These are phyloP conservation scores for Podaxis pistillaris DNA, from an alignment of 768 basidiomycete genomes.

Conservation along the genomic window DNA sequence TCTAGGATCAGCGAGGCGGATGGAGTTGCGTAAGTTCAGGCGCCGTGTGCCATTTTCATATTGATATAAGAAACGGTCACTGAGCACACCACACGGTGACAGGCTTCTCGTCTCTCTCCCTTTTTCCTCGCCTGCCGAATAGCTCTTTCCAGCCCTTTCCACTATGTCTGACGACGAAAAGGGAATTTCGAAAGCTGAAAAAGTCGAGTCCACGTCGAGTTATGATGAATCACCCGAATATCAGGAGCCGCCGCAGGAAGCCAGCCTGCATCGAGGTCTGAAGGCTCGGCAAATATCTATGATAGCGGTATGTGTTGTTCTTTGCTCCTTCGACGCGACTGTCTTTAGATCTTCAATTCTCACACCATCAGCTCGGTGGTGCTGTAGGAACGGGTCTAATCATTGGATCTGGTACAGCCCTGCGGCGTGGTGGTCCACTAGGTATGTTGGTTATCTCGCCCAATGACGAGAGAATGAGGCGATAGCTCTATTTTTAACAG, in stretches of 20 bases:
- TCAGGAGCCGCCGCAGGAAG: conserved; percentile 31
- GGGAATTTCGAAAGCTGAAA: conserved; percentile 20
- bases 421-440: conserved; percentile 53
- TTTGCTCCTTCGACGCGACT: not conserved
- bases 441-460: conserved; percentile 28
- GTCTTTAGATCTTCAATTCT: not conserved
- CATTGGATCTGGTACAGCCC: conserved; percentile 58
- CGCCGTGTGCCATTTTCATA: not conserved
- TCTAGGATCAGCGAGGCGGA: not conserved
- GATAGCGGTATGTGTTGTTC: conserved; percentile 42
- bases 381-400: conserved; percentile 56
- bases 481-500: conserved; percentile 16
- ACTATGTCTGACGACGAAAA: conserved; percentile 28
- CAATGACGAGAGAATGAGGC: not conserved
- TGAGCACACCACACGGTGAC: not conserved
- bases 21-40: not conserved
- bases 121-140: not conserved
- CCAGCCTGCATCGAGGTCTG: conserved; percentile 46
- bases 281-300: conserved; percentile 54
- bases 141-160: not conserved
- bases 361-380: conserved; percentile 37
- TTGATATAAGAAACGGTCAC: not conserved
- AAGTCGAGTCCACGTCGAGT: conserved; percentile 17
- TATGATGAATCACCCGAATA: conserved; percentile 23
- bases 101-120: not conserved